Percentiles rank a stretch among this genome's conserved stretches.
phyloP scores from a whole-genome alignment of 345 rosid species.

The Toxicodendron radicans region DNA sequence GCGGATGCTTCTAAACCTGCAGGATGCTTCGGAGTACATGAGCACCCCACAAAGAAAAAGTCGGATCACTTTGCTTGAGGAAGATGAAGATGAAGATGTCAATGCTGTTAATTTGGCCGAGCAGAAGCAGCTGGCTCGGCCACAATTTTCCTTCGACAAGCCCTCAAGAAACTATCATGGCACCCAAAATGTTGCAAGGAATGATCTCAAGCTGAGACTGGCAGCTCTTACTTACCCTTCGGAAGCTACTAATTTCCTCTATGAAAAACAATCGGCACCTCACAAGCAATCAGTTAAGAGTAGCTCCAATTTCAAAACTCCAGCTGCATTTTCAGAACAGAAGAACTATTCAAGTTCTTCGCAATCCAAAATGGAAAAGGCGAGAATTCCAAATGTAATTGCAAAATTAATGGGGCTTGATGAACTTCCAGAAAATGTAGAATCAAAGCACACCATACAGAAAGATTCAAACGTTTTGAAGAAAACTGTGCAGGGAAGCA shows the following conservation, averaged over 20 bases:
- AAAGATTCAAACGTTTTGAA: slow-evolving; percentile 30
- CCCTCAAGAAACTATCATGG: slow-evolving; percentile 31
- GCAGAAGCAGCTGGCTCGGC: slow-evolving; percentile 46
- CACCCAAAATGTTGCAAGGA: slow-evolving; percentile 42
- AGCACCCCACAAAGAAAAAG: slow-evolving; percentile 45
- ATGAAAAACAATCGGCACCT: slow-evolving; percentile 35
- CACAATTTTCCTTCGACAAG: slow-evolving; percentile 57
- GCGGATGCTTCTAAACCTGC: slow-evolving; percentile 74
- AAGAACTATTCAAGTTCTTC: slow-evolving; percentile 34
- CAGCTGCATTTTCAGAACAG: slow-evolving; percentile 30
- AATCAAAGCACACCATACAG: slow-evolving; percentile 27
- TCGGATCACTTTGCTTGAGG: slow-evolving; percentile 68
- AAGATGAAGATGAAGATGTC: slow-evolving; percentile 53
- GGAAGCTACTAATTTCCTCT: slow-evolving; percentile 28
- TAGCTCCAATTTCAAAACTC: slow-evolving; percentile 22
- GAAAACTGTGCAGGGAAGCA: slow-evolving; percentile 19
- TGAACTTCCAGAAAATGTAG: slow-evolving; percentile 55
- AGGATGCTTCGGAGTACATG: slow-evolving; percentile 65
- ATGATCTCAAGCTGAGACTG: too few relatives aligned
- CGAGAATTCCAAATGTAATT: slow-evolving; percentile 76
- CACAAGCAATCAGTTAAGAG: slow-evolving; percentile 42
- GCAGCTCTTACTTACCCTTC: slow-evolving; percentile 45
- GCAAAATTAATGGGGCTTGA: slow-evolving; percentile 88
- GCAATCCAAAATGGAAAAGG: slow-evolving; percentile 49
- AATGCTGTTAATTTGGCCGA: slow-evolving; percentile 19